A percentile compares a stretch with the other conserved stretches of the same genome.
These are phyloP conservation scores for Trypethelium eluteriae DNA, from an alignment of 495 filamentous ascomycete species.

Conservation along the genomic window DNA sequence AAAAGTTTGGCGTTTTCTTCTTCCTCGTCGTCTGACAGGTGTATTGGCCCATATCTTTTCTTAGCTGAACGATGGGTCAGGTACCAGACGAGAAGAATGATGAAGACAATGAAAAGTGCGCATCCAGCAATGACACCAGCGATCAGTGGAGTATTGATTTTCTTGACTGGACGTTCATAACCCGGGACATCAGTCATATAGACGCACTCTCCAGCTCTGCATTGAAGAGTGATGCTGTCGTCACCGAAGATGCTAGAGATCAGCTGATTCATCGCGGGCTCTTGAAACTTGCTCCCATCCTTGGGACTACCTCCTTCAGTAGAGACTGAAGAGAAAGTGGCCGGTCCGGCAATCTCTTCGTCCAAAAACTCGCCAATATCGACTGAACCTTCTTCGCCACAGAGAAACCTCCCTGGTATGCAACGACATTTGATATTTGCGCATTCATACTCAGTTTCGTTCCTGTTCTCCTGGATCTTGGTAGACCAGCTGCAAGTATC, in stretches of 20 bases:
- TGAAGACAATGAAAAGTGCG: conserved; percentile 76
- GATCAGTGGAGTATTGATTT: conserved; percentile 95
- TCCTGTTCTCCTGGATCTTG: conserved; percentile 60
- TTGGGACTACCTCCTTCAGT: conserved; percentile 49
- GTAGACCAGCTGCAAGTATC: conserved; percentile 68
- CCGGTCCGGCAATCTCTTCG: conserved; percentile 74
- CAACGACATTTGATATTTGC: conserved; percentile 78
- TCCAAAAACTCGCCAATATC: conserved; percentile 84
- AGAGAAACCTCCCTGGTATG: conserved; percentile 85
- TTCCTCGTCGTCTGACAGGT: conserved; percentile 70
- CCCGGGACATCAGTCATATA: conserved; percentile 88
- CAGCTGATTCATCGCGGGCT: conserved; percentile 81
- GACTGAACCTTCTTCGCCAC: conserved; percentile 81
- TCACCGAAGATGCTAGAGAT: conserved; percentile 87
- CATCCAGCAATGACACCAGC: conserved; percentile 86
- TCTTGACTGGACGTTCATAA: conserved; percentile 78
- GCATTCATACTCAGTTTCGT: conserved; percentile 77
- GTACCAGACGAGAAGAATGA: conserved; percentile 81
- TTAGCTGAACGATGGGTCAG: conserved; percentile 60
- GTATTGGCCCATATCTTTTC: conserved; percentile 63
- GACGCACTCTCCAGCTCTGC: conserved; percentile 82
- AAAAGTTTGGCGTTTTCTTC: conserved; percentile 81
- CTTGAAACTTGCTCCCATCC: conserved; percentile 72
- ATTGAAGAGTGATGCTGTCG: conserved; percentile 72
- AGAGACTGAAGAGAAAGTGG: conserved; percentile 66